phyloP scores from a whole-genome alignment of 306 rosid species.

The Begonia fuchsioides region DNA sequence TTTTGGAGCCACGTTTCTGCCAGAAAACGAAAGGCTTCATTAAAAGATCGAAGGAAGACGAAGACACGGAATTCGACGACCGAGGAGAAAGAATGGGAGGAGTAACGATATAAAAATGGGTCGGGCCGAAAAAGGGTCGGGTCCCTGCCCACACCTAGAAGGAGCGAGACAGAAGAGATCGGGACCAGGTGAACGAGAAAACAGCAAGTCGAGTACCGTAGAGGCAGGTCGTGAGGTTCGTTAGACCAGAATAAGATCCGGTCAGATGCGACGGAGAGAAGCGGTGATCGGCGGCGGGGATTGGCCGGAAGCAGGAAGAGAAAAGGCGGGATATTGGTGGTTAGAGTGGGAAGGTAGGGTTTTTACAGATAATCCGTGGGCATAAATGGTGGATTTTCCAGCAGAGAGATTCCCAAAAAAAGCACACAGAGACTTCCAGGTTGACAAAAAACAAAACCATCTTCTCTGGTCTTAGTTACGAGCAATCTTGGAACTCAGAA shows the following conservation, averaged over 20 bases:
- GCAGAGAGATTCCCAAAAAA: no score
- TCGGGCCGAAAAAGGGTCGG: no score
- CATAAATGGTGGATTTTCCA: no score
- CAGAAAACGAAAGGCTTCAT: neutral
- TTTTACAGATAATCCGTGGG: no score
- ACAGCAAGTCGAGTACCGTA: neutral
- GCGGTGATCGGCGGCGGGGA: slow-evolving; percentile 15
- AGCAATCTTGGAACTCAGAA: no score
- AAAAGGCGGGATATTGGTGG: slow-evolving; percentile 37
- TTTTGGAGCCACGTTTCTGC: neutral
- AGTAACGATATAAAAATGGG: slow-evolving; percentile 13
- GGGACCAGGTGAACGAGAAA: slow-evolving; percentile 35
- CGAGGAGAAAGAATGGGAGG: slow-evolving; percentile 32
- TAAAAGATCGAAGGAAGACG: neutral
- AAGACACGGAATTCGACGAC: neutral
- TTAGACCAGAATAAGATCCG: slow-evolving; percentile 22
- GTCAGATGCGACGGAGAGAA: slow-evolving; percentile 9
- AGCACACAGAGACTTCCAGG: no score
- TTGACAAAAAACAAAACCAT: no score
- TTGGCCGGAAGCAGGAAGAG: slow-evolving; percentile 55
- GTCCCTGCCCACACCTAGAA: no score
- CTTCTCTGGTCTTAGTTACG: no score
- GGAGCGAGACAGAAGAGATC: neutral
- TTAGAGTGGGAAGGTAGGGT: neutral
- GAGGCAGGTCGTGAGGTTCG: slow-evolving; percentile 6